Evolutionary conservation across 2,329 filamentous ascomycete species (phyloP), one percentile per base, ranked within the genome.

Genomic region (Phaeosphaeria sp.): DNA sequence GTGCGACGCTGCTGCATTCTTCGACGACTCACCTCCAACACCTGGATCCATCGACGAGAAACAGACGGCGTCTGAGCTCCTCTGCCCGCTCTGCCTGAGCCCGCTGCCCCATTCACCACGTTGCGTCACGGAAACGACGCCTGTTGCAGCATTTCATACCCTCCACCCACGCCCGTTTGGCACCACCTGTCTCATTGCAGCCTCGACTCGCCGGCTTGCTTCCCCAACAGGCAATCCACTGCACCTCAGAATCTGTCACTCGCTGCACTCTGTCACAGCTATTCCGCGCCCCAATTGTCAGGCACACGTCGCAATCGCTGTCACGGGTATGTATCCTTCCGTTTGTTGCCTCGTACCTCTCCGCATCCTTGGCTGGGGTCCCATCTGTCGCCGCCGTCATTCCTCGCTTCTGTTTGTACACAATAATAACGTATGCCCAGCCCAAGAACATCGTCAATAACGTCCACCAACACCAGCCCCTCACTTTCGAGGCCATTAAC

Each of bases 261-360:
- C 44, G 56, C 52, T 56, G 50, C 53, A 39, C 43, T 20, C 27
- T 25, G 54, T 54, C 44, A 36, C 30, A 13, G 30, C 30, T 36
- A 11, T 36, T 11, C 30, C 30, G 30, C 30, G 11, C 13, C 30
- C 5, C 54, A 54, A 36, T 23, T 36, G 55, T 18, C 54, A 53
- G 51, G 49, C 36, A 50, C 58, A 51, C 58, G 27, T 53, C 30
- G n/a, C 30, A 36, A 36, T 36, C 13, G 30, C 63, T 53, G 58
- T 56, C 59, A 62, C 71, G 65, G 70, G 62, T 73, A 73, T 22
- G 66, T 55, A 64, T 47, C 55, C 59, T 69, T 69, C 65, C 71
- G 66, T 65, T 71, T 62, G 64, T 67, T 63, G 58, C 59, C 51
- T 60, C 56, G 17, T 55, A 51, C 59, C 50, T 55, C 58, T 66